Percentiles rank a stretch among this genome's conserved stretches.
Conservation (phyloP, 1,139 yeast genomes). For the Blastobotrys aristatus region DNA sequence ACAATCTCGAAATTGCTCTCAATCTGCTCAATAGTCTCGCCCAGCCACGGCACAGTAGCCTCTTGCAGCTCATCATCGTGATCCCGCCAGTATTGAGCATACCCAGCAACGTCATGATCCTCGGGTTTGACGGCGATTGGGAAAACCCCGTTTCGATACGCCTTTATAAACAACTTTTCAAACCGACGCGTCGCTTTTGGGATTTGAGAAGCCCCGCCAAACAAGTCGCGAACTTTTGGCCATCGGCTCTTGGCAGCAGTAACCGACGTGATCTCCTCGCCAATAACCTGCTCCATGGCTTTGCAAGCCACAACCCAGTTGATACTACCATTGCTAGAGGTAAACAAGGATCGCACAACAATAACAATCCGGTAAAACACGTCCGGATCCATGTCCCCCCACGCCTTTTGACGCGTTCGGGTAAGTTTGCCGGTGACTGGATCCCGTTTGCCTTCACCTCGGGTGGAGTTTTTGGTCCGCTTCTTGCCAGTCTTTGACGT, state of each 20-base stretch:
- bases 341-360: slow-evolving; percentile 53
- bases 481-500: slow-evolving; percentile 1
- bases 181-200: slow-evolving; percentile 52
- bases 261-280: slow-evolving; percentile 32
- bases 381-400: slow-evolving; percentile 40
- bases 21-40: slow-evolving; percentile 14
- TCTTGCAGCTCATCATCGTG: slow-evolving; percentile 37
- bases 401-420: slow-evolving; percentile 27
- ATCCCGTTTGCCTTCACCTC: background rate
- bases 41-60: slow-evolving; percentile 35
- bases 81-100: slow-evolving; percentile 55
- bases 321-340: slow-evolving; percentile 40
- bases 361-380: slow-evolving; percentile 53
- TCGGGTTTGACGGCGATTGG: slow-evolving; percentile 41
- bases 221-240: slow-evolving; percentile 52
- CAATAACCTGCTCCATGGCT: slow-evolving; percentile 33
- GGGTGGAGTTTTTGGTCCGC: background rate
- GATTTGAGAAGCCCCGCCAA: slow-evolving; percentile 52
- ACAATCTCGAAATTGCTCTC: slow-evolving; percentile 29
- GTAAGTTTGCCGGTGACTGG: slow-evolving; percentile 11
- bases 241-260: slow-evolving; percentile 49
- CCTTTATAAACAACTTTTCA: slow-evolving; percentile 51
- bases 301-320: slow-evolving; percentile 55
- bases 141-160: slow-evolving; percentile 48
- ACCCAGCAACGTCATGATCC: slow-evolving; percentile 44